Conservation (phyloP, 192 early-diverging fungal genomes). For the Linnemannia elongata region DNA sequence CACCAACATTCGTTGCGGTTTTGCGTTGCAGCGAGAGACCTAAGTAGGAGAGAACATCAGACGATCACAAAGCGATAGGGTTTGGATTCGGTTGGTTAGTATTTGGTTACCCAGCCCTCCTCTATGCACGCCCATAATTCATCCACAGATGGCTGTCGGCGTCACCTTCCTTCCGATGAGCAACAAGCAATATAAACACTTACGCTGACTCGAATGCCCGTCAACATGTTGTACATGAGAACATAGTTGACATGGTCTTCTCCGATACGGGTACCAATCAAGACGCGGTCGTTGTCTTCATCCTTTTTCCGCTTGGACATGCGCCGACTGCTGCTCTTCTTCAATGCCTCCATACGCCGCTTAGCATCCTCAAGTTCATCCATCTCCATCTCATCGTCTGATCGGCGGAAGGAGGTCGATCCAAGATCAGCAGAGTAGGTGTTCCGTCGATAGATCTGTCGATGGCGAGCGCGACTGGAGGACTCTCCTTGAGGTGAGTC, state of each 20-base stretch:
- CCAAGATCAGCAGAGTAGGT: conserved; percentile 56
- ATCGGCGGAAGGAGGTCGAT: conserved; percentile 38
- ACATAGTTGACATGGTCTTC: conserved; percentile 95
- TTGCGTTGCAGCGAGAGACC: conserved; percentile 87
- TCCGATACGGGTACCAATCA: conserved; percentile 86
- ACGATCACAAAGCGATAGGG: not conserved
- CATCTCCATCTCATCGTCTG: conserved; percentile 58
- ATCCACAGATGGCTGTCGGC: not conserved
- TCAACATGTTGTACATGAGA: conserved; percentile 98
- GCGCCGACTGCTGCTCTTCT: conserved; percentile 43
- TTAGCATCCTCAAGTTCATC: conserved; percentile 45
- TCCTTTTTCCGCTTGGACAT: conserved; percentile 55
- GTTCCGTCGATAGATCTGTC: conserved; percentile 44
- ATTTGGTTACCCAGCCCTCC: not conserved
- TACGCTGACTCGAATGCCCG: conserved; percentile 91
- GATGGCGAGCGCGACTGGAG: conserved; percentile 17
- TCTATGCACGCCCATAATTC: not conserved
- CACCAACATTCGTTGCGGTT: conserved; percentile 76
- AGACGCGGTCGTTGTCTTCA: conserved; percentile 54
- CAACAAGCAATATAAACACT: conserved; percentile 20
- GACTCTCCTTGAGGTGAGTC: not conserved
- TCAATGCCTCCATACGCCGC: conserved; percentile 23
- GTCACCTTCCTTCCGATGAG: not conserved
- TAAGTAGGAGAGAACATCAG: not conserved
- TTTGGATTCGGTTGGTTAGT: not conserved